Percentiles rank a stretch among this genome's conserved stretches.
These are phyloP conservation scores for Flammula alnicola DNA, from an alignment of 1,284 basidiomycete genomes.

Conservation along the genomic window DNA sequence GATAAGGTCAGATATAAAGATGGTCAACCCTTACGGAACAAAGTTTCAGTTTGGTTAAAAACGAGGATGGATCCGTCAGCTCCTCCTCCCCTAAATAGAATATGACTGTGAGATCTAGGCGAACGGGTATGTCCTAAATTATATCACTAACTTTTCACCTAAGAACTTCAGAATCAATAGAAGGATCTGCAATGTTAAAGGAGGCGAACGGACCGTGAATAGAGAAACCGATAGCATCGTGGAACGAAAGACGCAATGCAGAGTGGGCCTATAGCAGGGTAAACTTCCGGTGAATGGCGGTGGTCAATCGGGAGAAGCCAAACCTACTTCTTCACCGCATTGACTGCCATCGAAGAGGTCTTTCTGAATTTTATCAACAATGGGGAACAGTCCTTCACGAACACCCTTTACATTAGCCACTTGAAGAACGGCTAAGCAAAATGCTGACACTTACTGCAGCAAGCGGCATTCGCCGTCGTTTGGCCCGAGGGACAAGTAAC, in stretches of 20 bases:
- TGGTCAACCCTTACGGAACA: slow-evolving; percentile 23
- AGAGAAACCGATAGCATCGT: slow-evolving; percentile 49
- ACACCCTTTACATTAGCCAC: no score
- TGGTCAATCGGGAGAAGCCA: background rate
- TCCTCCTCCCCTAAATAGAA: slow-evolving; percentile 30
- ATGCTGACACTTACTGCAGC: slow-evolving; percentile 30
- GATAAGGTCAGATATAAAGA: background rate
- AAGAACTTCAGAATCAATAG: no score
- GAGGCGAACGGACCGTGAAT: no score
- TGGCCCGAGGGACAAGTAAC: slow-evolving; percentile 31
- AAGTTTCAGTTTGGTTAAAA: slow-evolving; percentile 34
- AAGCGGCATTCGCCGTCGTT: slow-evolving; percentile 40
- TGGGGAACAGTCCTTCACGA: slow-evolving; percentile 35
- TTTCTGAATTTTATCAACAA: slow-evolving; percentile 39
- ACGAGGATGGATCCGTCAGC: slow-evolving; percentile 41
- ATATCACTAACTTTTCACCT: slow-evolving; percentile 24
- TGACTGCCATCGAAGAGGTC: slow-evolving; percentile 41
- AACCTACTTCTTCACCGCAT: slow-evolving; percentile 39
- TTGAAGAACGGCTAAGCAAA: no score
- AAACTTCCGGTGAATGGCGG: background rate
- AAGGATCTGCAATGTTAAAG: no score
- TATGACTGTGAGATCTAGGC: background rate
- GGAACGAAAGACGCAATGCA: slow-evolving; percentile 46
- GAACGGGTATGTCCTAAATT: background rate
- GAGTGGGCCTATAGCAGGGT: slow-evolving; percentile 33